phyloP scores from a whole-genome alignment of 352 stramenopile genomes.

The Pythium periplocum region DNA sequence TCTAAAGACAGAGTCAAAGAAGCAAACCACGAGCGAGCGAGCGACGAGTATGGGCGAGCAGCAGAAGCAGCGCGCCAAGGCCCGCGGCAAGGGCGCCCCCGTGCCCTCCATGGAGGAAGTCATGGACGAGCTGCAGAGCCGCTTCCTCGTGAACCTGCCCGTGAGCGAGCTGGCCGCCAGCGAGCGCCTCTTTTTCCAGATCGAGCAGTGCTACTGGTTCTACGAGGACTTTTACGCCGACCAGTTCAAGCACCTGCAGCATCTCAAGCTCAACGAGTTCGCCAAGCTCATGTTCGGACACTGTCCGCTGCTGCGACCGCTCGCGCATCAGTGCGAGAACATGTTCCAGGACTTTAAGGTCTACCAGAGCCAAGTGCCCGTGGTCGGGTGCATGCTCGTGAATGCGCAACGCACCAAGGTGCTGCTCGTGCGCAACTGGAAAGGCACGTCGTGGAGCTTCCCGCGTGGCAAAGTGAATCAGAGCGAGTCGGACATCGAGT shows the following conservation, averaged over 20 bases:
- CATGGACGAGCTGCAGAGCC: conserved; percentile 94
- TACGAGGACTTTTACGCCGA: conserved; percentile 97
- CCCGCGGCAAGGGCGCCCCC: conserved; percentile 11
- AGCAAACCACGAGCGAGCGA: background rate
- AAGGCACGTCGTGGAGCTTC: conserved; percentile 90
- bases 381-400: conserved; percentile 92
- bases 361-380: conserved; percentile 93
- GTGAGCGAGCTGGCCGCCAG: conserved; percentile 84
- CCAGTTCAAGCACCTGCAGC: conserved; percentile 70
- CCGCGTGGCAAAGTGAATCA: conserved; percentile 93
- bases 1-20: too few species aligned
- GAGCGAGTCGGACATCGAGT: conserved; percentile 84
- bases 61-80: conserved; percentile 18
- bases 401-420: conserved; percentile 84
- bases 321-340: conserved; percentile 84
- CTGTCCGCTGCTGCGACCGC: conserved; percentile 79
- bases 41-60: conserved; percentile 8
- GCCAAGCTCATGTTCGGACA: conserved; percentile 90
- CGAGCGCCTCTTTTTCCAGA: conserved; percentile 96
- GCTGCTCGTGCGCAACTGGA: conserved; percentile 89
- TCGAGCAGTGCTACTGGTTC: conserved; percentile 97
- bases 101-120: conserved; percentile 79
- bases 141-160: conserved; percentile 94
- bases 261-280: conserved; percentile 94
- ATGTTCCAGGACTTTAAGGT: conserved; percentile 93